Percentiles rank a stretch among this genome's conserved stretches.
Conservation (phyloP, 768 basidiomycete species). For the Boletus vinaceobasis region DNA sequence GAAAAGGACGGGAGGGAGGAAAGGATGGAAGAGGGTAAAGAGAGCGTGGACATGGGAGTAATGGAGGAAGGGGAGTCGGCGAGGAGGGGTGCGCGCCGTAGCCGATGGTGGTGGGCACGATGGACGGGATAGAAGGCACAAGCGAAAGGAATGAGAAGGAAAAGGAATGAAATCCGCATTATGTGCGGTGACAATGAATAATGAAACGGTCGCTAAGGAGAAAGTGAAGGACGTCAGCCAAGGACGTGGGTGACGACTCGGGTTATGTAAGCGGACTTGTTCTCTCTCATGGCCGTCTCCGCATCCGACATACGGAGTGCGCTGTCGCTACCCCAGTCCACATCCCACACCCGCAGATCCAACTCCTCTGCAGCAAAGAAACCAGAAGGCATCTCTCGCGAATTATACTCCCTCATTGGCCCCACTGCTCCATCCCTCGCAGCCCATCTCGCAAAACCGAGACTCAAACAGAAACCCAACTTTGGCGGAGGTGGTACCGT, state of each 20-base stretch:
- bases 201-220: background rate
- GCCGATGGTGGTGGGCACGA: background rate
- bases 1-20: background rate
- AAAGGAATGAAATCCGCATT: background rate
- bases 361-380: conserved; percentile 46
- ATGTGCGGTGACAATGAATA: background rate
- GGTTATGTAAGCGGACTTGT: background rate
- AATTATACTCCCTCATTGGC: conserved; percentile 94
- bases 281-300: conserved; percentile 52
- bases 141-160: background rate
- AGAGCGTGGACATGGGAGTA: background rate
- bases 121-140: background rate
- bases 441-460: conserved; percentile 74
- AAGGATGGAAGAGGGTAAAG: background rate
- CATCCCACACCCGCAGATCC: conserved; percentile 44
- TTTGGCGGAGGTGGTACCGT: conserved; percentile 57
- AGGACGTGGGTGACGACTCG: no score
- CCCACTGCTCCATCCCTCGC: conserved; percentile 84
- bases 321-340: conserved; percentile 51
- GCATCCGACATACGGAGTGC: conserved; percentile 85
- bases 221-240: background rate
- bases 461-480: conserved; percentile 83
- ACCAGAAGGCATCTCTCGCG: conserved; percentile 89
- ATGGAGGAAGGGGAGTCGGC: background rate
- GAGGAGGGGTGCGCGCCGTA: background rate